Conservation (phyloP, 768 basidiomycete genomes). For the Agaricus blazei region DNA sequence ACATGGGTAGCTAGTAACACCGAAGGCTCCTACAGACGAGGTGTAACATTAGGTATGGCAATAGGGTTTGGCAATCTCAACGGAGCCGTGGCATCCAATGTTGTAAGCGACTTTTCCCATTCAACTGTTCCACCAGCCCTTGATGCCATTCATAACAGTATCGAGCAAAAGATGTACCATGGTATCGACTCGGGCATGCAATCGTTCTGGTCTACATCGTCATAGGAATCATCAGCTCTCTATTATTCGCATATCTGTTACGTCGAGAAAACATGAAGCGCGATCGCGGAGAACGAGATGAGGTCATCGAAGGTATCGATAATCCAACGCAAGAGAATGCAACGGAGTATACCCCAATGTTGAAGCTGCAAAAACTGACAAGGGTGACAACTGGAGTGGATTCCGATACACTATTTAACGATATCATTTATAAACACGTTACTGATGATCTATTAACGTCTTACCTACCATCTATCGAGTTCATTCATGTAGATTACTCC, state of each 20-base stretch:
- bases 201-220: slow-evolving; percentile 67
- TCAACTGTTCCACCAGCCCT: background rate
- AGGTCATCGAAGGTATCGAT: slow-evolving; percentile 49
- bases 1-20: slow-evolving; percentile 72
- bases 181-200: slow-evolving; percentile 67
- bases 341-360: slow-evolving; percentile 52
- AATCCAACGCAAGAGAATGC: slow-evolving; percentile 36
- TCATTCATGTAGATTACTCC: background rate
- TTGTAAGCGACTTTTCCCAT: slow-evolving; percentile 36
- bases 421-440: background rate
- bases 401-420: slow-evolving; percentile 57
- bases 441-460: too few relatives aligned
- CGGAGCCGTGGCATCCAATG: slow-evolving; percentile 62
- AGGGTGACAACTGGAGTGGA: slow-evolving; percentile 75
- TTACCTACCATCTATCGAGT: background rate
- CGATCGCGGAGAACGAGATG: slow-evolving; percentile 65
- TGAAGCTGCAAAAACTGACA: slow-evolving; percentile 53
- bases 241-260: slow-evolving; percentile 41
- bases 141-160: slow-evolving; percentile 37
- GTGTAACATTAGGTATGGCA: slow-evolving; percentile 63
- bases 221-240: slow-evolving; percentile 54
- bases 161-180: slow-evolving; percentile 56
- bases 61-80: slow-evolving; percentile 68
- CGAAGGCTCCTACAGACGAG: slow-evolving; percentile 72
- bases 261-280: slow-evolving; percentile 56